Base-by-base conservation (phyloP, 139 green algal species). In the Coccomyxa sp. region DNA sequence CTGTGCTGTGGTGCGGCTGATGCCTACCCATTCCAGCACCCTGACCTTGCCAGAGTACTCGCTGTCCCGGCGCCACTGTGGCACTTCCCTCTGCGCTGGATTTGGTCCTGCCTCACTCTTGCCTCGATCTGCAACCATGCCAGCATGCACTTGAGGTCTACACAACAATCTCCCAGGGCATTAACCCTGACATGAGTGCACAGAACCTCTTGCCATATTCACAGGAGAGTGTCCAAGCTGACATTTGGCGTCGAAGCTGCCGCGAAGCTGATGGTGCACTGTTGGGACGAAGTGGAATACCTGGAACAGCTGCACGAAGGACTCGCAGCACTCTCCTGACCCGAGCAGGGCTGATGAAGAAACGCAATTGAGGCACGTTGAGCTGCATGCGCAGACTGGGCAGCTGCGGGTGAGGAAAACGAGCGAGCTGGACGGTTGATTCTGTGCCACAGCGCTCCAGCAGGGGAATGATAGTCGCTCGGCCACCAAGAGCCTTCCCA, bases 321-420 rank as follows among this genome's bases (percentile, higher is more conserved):
- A 94, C 87, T 27, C 80, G 75, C 90, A 95, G 88, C 79, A 97
- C 58, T 75, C 89, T 84, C 13, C 81, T 67, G 71, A 94, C 84
- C 32, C 93, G 86, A 23, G 85, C 89, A 7, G 94, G 92, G 63
- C 85, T 92, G 85, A 96, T 85, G 88, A 94, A 91, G 81, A 97
- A 94, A 74, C 88, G 84, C 80, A 97, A 82, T 9, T 30, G 45
- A 0, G 92, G 91, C 31, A 95, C 84, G 21, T 68, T 77, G 76
- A 91, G 83, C 79, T 86, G 85, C 76, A 92, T 67, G 30, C 90
- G 87, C n/a, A 92, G 67, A 25, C 82, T 68, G 0, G 92, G 88
- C 76, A 85, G 77, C 15, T 27, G 67, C 1, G 92, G 88, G 71
- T 95, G 87, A 28, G 74, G 28, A 27, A 90, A 91, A 25, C 87